phyloP scores from a whole-genome alignment of 805 yeast genomes.

The Wickerhamiella nectarea region DNA sequence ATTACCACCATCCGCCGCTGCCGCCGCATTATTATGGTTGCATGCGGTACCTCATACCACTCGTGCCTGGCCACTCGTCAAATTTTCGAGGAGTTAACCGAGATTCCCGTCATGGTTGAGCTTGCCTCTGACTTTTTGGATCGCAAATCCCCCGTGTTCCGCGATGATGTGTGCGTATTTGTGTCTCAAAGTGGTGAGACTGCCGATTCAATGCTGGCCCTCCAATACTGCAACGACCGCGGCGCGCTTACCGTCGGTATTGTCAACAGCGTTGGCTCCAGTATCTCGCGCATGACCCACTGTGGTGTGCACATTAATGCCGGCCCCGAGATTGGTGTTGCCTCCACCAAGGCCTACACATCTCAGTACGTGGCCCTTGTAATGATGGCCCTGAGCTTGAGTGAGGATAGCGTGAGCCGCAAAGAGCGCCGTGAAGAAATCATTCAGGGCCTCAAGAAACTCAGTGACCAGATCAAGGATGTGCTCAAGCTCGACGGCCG shows the following conservation, averaged over 20 bases:
- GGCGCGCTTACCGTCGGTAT: conserved; percentile 97
- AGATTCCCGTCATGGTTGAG: conserved; percentile 29
- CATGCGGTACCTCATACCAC: conserved; percentile 98
- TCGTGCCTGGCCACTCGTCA: conserved; percentile 96
- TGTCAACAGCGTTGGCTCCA: conserved; percentile 94
- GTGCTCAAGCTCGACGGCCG: conserved; percentile 60
- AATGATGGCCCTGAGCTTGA: conserved; percentile 88
- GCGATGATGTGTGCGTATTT: conserved; percentile 95
- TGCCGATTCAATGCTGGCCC: conserved; percentile 90
- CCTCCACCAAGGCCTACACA: conserved; percentile 97
- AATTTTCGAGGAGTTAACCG: conserved; percentile 90
- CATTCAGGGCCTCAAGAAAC: conserved; percentile 67
- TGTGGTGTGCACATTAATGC: conserved; percentile 99
- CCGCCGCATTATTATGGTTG: conserved; percentile 92
- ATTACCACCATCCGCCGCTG: conserved; percentile 84
- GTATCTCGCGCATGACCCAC: conserved; percentile 91
- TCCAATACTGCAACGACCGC: conserved; percentile 88
- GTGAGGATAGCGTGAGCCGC: conserved; percentile 78
- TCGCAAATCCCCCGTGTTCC: conserved; percentile 89
- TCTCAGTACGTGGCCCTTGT: conserved; percentile 95
- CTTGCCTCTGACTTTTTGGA: conserved; percentile 41
- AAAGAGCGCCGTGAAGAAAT: conserved; percentile 67
- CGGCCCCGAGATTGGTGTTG: conserved; percentile 99
- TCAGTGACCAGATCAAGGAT: conserved; percentile 72
- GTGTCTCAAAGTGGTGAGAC: conserved; percentile 99